Evolutionary conservation across 441 rosid genomes (phyloP), one percentile per base, ranked within the genome.

Genomic region (Euphorbia celastroides): DNA sequence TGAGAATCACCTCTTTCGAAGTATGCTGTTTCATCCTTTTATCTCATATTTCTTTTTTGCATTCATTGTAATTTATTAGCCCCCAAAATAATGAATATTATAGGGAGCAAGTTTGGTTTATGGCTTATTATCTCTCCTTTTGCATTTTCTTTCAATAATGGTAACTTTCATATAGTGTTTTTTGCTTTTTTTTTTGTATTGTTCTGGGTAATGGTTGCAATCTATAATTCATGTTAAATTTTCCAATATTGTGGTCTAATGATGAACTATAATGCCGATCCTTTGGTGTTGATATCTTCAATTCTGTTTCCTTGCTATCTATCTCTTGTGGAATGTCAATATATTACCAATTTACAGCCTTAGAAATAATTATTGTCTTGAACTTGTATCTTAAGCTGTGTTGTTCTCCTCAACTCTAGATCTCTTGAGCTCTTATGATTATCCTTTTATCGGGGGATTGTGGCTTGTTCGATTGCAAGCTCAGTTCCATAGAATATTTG

Each of bases 1-100:
- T 54, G 96, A 89, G 73, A 89, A 83, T 74, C 96, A 87, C 70
- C 88, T 92, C 31, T 92, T 92, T 67, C 73, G 89, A 80, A 84
- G 97, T 89, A 88, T 51, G 66, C 57, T 59, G 57, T 68, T 51
- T 46, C 60, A 34, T 28, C 57, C 63, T 57, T 61, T 20, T 10
- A 12, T 14, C 36, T 26, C 26, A 44, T 57, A 46, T 30, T 70
- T 58, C 28, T 16, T 16, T 2, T 59, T 8, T 59, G 26, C 44
- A 38, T 31, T 25, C 5, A 38, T 28, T 2, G 38, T 14, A 6
- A 27, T 27, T 10, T 36, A 25, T 20, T 34, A 54, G 56, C 30
- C 51, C 26, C 57, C 34, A 30, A 22, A n/a, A 22, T 12, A 9
- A n/a, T 30, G 7, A 19, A 2, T 17, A 59, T 59, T 31, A 59